Evolutionary conservation across 2,329 filamentous ascomycete species (phyloP), one percentile per base, ranked within the genome.

Genomic region (Fusarium abutilonis): DNA sequence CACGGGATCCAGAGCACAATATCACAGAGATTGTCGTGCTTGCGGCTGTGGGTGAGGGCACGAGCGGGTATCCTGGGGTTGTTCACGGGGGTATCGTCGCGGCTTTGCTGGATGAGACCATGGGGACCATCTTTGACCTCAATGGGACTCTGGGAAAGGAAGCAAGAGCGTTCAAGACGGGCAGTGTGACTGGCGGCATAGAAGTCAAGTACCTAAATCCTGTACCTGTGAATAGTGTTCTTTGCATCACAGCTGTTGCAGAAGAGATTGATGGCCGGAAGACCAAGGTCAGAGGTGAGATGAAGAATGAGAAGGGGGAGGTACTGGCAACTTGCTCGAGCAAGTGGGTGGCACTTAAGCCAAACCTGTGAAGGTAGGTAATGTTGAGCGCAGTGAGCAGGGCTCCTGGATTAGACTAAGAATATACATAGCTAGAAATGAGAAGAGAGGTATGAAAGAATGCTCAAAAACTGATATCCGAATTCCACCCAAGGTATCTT

Each of bases 51-150:
- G 74, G 74, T 1, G 62, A 70, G 2, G 76, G 75, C 2, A 62
- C 78, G 6, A 72, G 69, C 7, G 75, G 77, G 2, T 75, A 72
- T 31, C 64, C 70, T 1, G 64, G 64, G 8, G 55, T 78, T 9
- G 57, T 77, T 3, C 77, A 79, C 50, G 77, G 77, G 7, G 77
- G 77, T 10, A 60, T 78, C 41, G 66, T 70, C 9, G 72, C 72
- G 32, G 64, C 76, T 6, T 58, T 79, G 49, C 56, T 76, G 21
- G 77, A 79, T 43, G 77, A 79, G 69, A 62, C 72, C 6, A 73
- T 76, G 61, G 75, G 76, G 4, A 64, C 68, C 2, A 54, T 79
- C 15, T 71, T 74, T 19, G 76, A 78, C 45, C 62, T 77, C 7
- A 79, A 79, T 26, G 51, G 61, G 17, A 71, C 70, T 0, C 60